A percentile compares a stretch with the other conserved stretches of the same genome.
These are phyloP conservation scores for Citrullus mucosospermus DNA, from an alignment of 306 rosid species.

Conservation along the genomic window DNA sequence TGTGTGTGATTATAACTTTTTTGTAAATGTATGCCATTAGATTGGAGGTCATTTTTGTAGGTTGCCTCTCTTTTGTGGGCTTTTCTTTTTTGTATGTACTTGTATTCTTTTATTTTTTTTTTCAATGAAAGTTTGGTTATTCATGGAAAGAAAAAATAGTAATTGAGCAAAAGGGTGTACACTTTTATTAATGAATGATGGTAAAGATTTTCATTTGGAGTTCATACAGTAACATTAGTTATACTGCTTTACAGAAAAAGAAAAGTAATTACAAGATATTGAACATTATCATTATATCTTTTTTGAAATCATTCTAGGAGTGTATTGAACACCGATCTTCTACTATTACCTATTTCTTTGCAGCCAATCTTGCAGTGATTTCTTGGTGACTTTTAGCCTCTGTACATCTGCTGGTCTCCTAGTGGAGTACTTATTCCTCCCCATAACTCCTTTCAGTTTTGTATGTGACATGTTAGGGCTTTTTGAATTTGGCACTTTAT, in stretches of 20 bases:
- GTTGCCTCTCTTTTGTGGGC: too few relatives aligned
- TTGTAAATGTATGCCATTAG: too few relatives aligned
- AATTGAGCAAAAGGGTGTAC: neutral
- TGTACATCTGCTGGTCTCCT: slow-evolving; percentile 66
- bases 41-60: too few relatives aligned
- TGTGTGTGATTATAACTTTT: too few relatives aligned
- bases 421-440: slow-evolving; percentile 28
- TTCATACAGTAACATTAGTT: neutral
- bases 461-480: slow-evolving; percentile 13
- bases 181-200: slow-evolving; percentile 1
- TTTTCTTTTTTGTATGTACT: too few relatives aligned
- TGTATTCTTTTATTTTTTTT: too few relatives aligned
- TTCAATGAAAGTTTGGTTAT: too few relatives aligned
- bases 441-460: slow-evolving; percentile 16
- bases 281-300: neutral
- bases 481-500: slow-evolving; percentile 18
- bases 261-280: neutral
- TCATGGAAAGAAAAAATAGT: neutral
- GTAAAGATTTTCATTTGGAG: neutral
- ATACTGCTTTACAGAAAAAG: neutral
- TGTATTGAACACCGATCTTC: neutral
- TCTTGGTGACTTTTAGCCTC: slow-evolving; percentile 62
- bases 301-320: neutral
- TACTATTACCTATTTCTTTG: slow-evolving; percentile 19
- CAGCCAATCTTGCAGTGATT: slow-evolving; percentile 60